These are phyloP conservation scores for Talaromyces wortmannii DNA, from an alignment of 495 filamentous ascomycete species.

Conservation along the genomic window DNA sequence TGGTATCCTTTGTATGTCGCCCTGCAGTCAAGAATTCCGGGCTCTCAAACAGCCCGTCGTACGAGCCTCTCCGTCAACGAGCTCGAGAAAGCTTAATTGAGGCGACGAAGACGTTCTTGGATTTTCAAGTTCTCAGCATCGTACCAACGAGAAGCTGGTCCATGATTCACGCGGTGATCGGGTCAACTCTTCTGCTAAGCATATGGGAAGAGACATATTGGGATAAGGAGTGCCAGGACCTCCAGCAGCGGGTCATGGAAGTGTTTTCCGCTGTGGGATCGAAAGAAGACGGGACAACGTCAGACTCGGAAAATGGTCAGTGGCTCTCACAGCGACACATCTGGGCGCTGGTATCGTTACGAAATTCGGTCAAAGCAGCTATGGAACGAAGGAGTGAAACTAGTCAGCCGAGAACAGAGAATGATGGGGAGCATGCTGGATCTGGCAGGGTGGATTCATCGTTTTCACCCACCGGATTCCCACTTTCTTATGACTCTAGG, in stretches of 20 bases:
- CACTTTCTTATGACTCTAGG: no score
- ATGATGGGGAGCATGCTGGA: not conserved
- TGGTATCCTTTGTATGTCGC: constrained; percentile 24
- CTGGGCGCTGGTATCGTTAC: constrained; percentile 22
- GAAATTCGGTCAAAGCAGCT: constrained; percentile 5
- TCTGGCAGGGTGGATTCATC: no score
- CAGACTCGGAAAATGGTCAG: constrained; percentile 13
- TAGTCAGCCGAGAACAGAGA: constrained; percentile 1
- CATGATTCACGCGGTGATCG: constrained; percentile 30
- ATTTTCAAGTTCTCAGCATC: constrained; percentile 26
- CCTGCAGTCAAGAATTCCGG: constrained; percentile 22
- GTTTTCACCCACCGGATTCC: no score
- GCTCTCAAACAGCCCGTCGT: not conserved
- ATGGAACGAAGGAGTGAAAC: constrained; percentile 11
- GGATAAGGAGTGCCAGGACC: constrained; percentile 21
- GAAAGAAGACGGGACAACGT: constrained; percentile 4
- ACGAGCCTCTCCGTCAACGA: constrained; percentile 13
- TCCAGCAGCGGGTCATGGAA: constrained; percentile 27
- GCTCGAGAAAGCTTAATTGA: constrained; percentile 23
- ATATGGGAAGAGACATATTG: constrained; percentile 32
- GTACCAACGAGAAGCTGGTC: constrained; percentile 29
- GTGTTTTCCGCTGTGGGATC: constrained; percentile 19
- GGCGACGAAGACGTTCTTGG: constrained; percentile 24
- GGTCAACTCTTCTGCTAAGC: constrained; percentile 28
- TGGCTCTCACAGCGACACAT: constrained; percentile 30